A percentile compares a stretch with the other conserved stretches of the same genome.
phyloP scores from a whole-genome alignment of 225 moss, liverwort and hornwort species.

The Physcomitrellopsis africana region DNA sequence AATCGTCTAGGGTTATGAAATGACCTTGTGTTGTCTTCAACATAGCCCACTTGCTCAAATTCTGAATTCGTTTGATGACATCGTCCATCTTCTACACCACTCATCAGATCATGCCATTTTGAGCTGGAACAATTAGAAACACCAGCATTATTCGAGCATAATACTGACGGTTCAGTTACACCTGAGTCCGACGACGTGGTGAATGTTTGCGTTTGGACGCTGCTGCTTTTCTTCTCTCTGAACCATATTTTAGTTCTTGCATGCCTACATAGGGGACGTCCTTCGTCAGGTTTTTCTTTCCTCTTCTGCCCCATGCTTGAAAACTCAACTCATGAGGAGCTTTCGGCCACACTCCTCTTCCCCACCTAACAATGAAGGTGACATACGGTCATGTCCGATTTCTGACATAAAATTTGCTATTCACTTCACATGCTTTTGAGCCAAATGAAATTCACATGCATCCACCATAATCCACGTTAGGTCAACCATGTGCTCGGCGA shows the following conservation, averaged over 20 bases:
- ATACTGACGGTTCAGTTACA: constrained; percentile 12
- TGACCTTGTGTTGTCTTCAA: constrained; percentile 19
- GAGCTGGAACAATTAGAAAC: constrained; percentile 34
- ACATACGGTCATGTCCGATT: not conserved
- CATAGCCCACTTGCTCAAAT: constrained; percentile 17
- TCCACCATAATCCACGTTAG: not conserved
- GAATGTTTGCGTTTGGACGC: constrained; percentile 36
- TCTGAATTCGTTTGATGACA: constrained; percentile 12
- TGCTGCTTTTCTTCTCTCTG: constrained; percentile 23
- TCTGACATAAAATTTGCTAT: not conserved
- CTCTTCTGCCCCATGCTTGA: constrained; percentile 45
- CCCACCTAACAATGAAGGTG: not conserved
- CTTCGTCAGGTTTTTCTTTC: constrained; percentile 26
- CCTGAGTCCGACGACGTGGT: constrained; percentile 27
- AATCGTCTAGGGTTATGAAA: constrained; percentile 2
- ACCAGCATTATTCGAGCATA: constrained; percentile 8
- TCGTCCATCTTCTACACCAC: constrained; percentile 2
- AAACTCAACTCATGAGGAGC: constrained; percentile 22
- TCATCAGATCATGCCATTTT: constrained; percentile 28
- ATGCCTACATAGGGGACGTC: constrained; percentile 35
- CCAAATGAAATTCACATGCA: not conserved
- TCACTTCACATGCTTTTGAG: not conserved
- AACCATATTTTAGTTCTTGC: constrained; percentile 37
- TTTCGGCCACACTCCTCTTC: constrained; percentile 11
- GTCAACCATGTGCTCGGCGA: constrained; percentile 7